phyloP scores from a whole-genome alignment of 352 stramenopile genomes.

The Blastocystis hominis region DNA sequence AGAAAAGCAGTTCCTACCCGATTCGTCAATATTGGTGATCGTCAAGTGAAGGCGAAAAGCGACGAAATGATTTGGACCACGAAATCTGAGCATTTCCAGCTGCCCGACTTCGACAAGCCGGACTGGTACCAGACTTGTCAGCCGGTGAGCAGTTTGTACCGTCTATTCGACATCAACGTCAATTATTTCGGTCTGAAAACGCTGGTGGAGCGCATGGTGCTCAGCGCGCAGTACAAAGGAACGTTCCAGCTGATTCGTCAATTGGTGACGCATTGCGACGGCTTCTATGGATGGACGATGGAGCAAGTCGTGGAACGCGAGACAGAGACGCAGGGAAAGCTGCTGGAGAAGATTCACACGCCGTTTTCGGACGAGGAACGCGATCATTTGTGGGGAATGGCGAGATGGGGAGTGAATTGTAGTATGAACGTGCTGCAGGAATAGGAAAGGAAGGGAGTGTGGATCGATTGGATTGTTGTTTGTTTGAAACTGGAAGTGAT shows the following conservation, averaged over 20 bases:
- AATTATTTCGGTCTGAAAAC: constrained; percentile 49
- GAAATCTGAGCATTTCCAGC: constrained; percentile 26
- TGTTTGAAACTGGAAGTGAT: background rate
- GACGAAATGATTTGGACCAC: constrained; percentile 17
- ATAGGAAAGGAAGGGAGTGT: background rate
- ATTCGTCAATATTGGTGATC: constrained; percentile 49
- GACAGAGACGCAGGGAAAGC: constrained; percentile 20
- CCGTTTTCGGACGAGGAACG: constrained; percentile 29
- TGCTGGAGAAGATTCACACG: constrained; percentile 34
- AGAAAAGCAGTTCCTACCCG: background rate
- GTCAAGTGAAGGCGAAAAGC: background rate
- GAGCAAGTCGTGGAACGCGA: constrained; percentile 36
- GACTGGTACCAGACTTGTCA: constrained; percentile 24
- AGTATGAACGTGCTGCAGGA: constrained; percentile 26
- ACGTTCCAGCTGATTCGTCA: constrained; percentile 56
- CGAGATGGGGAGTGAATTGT: background rate
- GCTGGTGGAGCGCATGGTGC: constrained; percentile 32
- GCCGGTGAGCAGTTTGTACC: constrained; percentile 7
- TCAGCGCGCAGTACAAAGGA: constrained; percentile 32
- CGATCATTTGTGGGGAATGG: background rate
- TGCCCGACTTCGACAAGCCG: constrained; percentile 1
- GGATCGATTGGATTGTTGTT: background rate
- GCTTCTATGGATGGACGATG: constrained; percentile 48
- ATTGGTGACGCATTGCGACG: constrained; percentile 38
- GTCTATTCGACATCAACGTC: constrained; percentile 52